Evolutionary conservation across 495 filamentous ascomycete genomes (phyloP), one percentile per base, ranked within the genome.

Genomic region (Daldinia vernicosa): DNA sequence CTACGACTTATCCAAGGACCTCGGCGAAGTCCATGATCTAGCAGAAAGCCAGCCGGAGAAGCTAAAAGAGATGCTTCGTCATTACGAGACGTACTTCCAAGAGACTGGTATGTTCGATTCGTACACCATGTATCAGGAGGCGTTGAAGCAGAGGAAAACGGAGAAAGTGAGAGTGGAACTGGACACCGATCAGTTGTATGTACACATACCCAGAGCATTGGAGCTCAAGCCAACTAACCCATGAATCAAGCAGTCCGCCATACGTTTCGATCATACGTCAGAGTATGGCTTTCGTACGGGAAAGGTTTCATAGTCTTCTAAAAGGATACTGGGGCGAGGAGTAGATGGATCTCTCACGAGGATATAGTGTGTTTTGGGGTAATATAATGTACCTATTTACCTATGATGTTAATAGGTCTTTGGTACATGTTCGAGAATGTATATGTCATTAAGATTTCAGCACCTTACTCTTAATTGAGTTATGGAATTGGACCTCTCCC

Each of bases 81-180:
- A 58, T 37, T 81, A 79, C 74, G 78, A 82, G 43, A 70, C 75
- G 47, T 83, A 81, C 35, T 86, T 88, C 15, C 72, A 88, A 39
- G 87, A 89, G 77, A 87, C 85, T 0, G 87, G 86, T 11, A 85
- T 88, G 71, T 74, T 74, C 19, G 71, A 74, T 63, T 70, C 71
- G 11, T 60, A 70, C 22, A 70, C 71, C 6, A 70, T 70, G 63
- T 74, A 74, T 19, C 56, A 70, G 4, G 66, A 74, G 59, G 66
- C 66, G 22, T 15, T 70, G 22, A 74, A 70, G 40, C 66, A 63
- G 58, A 70, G 37, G 27, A 74, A 66, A 33, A 43, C 43, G 2
- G 56, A 54, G 60, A 30, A 26, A 45, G 35, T 4, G 53, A 59
- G 26, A 35, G 33, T 11, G 53, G 37, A n/a, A 22, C 27, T 32